Base-by-base conservation (phyloP, 345 rosid genomes). In the Luvunga scandens region DNA sequence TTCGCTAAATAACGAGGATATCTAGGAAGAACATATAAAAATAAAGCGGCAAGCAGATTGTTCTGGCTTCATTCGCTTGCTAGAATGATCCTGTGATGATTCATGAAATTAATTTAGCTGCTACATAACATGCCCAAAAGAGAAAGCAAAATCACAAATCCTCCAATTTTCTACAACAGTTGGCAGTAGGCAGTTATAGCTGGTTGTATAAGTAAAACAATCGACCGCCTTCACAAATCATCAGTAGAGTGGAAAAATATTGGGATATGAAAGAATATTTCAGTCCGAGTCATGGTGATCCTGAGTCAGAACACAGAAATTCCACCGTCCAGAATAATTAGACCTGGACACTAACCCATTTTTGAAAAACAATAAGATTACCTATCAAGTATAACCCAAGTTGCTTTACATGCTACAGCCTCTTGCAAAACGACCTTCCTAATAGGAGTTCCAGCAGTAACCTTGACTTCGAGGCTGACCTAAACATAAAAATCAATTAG, bases 301-400 rank as follows among this genome's bases (percentile, higher is more conserved):
- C 48, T 69, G n/a, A 45, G 60, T 31, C 42, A 28, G 39, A 56
- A 72, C 64, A 72, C 57, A 1, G 7, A 65, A 55, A 33, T 25
- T 34, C 66, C 31, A 39, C 38, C 2, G 1, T 31, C 16, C 66
- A n/a, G 50, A 18, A 42, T 36, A 34, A 64, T 6, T 50, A 28
- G 16, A n/a, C 12, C 3, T 30, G 45, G 71, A 50, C 24, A 31
- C 36, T 50, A 48, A 3, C 7, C 16, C 34, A 36, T 59, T 0
- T 5, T 24, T 22, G n/a, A 10, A 36, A 59, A 34, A 30, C 31
- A 60, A n/a, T 62, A 72, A 5, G 73, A 66, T 9, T 84, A 88
- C 92, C 90, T 79, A 69, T 88, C 91, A 27, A 91, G 86, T 77
- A 91, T 38, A 70, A 89, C 86, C 87, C 94, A 91, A 63, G 87